phyloP scores from a whole-genome alignment of 73 alveolate genomes.

The Paramecium bursaria region DNA sequence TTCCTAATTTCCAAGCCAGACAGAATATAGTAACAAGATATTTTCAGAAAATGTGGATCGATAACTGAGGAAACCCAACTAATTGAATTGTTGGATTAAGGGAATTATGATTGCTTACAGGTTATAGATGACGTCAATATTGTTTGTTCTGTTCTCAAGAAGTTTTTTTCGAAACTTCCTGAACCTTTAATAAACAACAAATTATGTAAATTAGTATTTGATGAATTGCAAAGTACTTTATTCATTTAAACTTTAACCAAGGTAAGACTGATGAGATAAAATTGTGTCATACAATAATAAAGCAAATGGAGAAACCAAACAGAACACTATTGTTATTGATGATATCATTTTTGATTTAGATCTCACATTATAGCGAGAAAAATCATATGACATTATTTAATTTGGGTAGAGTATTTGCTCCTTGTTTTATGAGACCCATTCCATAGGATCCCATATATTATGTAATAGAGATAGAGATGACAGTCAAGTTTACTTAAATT shows the following conservation, averaged over 20 bases:
- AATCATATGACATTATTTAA: constrained; percentile 25
- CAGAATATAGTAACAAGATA: neutral
- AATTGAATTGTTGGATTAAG: neutral
- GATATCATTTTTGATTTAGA: neutral
- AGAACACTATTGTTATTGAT: constrained; percentile 14
- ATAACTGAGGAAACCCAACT: constrained; percentile 36
- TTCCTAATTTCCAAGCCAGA: constrained; percentile 3
- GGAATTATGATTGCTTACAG: constrained; percentile 28
- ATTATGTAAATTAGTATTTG: neutral
- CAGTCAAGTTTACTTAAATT: constrained; percentile 4
- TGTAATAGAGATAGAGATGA: neutral
- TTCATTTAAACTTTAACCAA: neutral
- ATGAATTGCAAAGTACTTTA: neutral
- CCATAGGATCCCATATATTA: constrained; percentile 12
- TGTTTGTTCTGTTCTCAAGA: constrained; percentile 37
- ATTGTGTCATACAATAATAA: neutral
- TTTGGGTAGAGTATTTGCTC: constrained; percentile 42
- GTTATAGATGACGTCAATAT: constrained; percentile 15
- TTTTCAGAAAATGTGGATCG: constrained; percentile 46
- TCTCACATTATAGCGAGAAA: constrained; percentile 1
- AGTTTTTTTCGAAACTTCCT: neutral
- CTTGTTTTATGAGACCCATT: constrained; percentile 54
- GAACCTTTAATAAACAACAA: constrained; percentile 29
- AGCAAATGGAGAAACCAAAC: neutral
- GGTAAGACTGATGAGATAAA: neutral